A percentile compares a stretch with the other conserved stretches of the same genome.
These are phyloP conservation scores for Myxozyma mucilagina DNA, from an alignment of 805 yeast genomes.

Conservation along the genomic window DNA sequence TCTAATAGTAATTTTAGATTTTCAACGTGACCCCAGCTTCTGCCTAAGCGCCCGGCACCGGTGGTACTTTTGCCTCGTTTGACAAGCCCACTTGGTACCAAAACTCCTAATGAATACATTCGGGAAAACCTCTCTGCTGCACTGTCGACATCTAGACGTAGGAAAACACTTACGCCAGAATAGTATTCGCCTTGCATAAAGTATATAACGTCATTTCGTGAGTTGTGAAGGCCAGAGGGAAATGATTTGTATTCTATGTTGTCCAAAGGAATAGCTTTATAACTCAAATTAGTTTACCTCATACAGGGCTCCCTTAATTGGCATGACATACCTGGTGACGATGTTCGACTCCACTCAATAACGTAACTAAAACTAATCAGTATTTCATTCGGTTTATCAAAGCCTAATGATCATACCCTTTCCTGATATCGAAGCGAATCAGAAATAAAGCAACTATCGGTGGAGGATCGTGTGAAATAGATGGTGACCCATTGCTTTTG, in stretches of 20 bases:
- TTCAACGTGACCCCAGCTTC: conserved; percentile 46
- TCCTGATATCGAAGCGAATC: conserved; percentile 53
- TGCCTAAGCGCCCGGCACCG: conserved; percentile 26
- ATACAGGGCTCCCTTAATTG: neutral
- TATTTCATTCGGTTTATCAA: conserved; percentile 41
- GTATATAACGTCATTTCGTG: conserved; percentile 52
- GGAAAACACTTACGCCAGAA: conserved; percentile 53
- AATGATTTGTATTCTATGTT: conserved; percentile 63
- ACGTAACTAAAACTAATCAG: conserved; percentile 13
- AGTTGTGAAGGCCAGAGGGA: conserved; percentile 68
- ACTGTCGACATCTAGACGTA: conserved; percentile 45
- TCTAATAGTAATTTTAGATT: conserved; percentile 30
- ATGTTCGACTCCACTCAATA: conserved; percentile 26
- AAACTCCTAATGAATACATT: conserved; percentile 65
- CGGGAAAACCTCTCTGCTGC: conserved; percentile 30
- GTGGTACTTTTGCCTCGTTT: conserved; percentile 20
- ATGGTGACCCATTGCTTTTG: neutral
- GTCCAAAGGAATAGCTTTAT: conserved; percentile 37
- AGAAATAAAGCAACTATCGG: conserved; percentile 46
- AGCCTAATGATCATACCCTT: conserved; percentile 47
- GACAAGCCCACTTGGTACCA: conserved; percentile 36
- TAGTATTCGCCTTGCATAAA: conserved; percentile 47
- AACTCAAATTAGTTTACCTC: neutral
- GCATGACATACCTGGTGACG: conserved; percentile 32
- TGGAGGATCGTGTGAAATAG: conserved; percentile 12